Base-by-base conservation (phyloP, 352 stramenopile genomes). In the Globisporangium polare region DNA sequence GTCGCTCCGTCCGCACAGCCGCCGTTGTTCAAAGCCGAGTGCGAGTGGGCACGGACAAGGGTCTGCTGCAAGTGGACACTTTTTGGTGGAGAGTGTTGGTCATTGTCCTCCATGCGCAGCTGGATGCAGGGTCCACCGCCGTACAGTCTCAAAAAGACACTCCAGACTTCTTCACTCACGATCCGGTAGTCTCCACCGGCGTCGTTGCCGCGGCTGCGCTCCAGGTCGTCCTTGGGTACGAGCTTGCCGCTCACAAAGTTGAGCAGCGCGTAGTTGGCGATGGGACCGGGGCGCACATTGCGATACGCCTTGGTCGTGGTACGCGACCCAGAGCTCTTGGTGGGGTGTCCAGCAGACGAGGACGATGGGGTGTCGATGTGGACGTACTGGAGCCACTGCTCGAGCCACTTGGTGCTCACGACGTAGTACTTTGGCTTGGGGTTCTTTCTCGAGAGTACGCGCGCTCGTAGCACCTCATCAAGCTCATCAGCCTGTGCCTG, bases 351-450 rank as follows among this genome's bases (percentile, higher is more conserved):
- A 50, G 1, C 31, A 7, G 9, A 65, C 43, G 56, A 31, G 1
- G 58, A 29, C 18, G 62, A 58, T 0, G 46, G 2, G 2, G 66
- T 56, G 62, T 88, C 74, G 12, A 78, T 59, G 46, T 82, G 75
- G 26, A 90, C 78, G 53, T 89, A 90, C 51, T 82, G 71, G 31
- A 89, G 60, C 81, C 81, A 90, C 66, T 82, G 74, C 31, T 86
- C 71, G 15, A 90, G 74, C 81, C 81, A 90, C 29, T 66, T 52
- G 0, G 77, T 81, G 49, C 70, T 83, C 18, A 90, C 78, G 15
- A 90, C 65, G 65, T 83, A 82, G 53, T 84, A 78, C 7, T 66
- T 65, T 18, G 67, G 53, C 18, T 27, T 51, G 0, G 37, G 53
- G 18, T 56, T 53, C 17, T 57, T 67, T 20, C 61, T 69, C 22